A percentile compares a stretch with the other conserved stretches of the same genome.
phyloP scores from a whole-genome alignment of 2,329 filamentous ascomycete species.

The Magnaporthiopsis poae region DNA sequence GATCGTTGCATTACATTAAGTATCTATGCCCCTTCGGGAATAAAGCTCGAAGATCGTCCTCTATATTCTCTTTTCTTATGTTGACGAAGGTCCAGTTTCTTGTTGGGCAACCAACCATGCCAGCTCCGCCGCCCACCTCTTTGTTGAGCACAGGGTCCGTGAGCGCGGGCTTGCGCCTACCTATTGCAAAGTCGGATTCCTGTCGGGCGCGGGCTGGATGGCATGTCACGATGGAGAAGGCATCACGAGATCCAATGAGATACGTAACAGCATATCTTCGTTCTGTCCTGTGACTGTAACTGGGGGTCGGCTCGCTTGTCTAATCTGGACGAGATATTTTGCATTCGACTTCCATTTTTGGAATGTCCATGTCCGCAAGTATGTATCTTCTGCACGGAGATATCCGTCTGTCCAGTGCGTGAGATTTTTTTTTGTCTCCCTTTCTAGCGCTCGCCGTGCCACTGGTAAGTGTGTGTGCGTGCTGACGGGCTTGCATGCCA shows the following conservation, averaged over 20 bases:
- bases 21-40: background rate
- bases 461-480: background rate
- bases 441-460: too few relatives aligned
- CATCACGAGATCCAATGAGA: slow-evolving; percentile 3
- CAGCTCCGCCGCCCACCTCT: background rate
- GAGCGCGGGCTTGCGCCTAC: slow-evolving; percentile 11
- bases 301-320: background rate
- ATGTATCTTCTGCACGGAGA: background rate
- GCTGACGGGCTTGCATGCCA: background rate
- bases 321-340: background rate
- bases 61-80: too few relatives aligned
- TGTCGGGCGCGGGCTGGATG: slow-evolving; percentile 12
- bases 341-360: background rate
- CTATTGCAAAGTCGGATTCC: slow-evolving; percentile 20
- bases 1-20: background rate
- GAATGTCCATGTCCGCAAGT: background rate
- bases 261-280: background rate
- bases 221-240: slow-evolving; percentile 12
- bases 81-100: too few relatives aligned
- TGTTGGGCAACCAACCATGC: background rate
- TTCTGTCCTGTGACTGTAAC: background rate
- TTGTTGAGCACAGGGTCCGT: background rate
- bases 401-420: background rate
- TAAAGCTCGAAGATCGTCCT: background rate
- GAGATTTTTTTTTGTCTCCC: background rate